Base-by-base conservation (phyloP, 495 filamentous ascomycete species). In the Mycothermus thermophilus region DNA sequence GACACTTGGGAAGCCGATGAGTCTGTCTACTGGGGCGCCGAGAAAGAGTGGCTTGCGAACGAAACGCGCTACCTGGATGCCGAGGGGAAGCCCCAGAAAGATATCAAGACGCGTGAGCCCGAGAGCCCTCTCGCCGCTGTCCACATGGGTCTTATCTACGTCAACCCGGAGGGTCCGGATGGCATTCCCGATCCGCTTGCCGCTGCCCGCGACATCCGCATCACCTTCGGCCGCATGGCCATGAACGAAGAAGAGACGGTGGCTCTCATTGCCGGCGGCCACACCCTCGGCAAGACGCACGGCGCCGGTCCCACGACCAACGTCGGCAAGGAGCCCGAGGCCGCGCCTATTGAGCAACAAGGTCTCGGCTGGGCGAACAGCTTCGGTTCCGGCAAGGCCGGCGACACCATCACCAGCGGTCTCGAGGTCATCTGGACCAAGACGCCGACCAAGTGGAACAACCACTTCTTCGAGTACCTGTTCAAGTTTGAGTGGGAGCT, bases 181-280 rank as follows among this genome's bases (percentile, higher is more conserved):
- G 73, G 70, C 45, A 66, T 61, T 12, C 75, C 75, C 18, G 77
- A 83, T 51, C 72, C 76, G 20, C 51, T 77, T 24, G 72, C 73
- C n/a, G 65, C 78, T 0, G 78, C 68, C 34, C 51, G 63, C 19
- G 78, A 83, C 51, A 81, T 83, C 48, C 78, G 78, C 36, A 59
- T 59, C 37, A 80, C 78, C 22, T 83, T 83, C 39, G 64, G 63
- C 48, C 76, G 75, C 48, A 83, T 83, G 78, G 78, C 72, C 36
- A 83, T 83, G 78, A 72, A 79, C 47, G 78, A 83, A 47, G 74
- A 80, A 58, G 78, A 83, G 57, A 83, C 78, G 2, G 76, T 78
- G 14, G 78, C 78, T 4, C 52, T 83, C 21, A 81, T 83, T 45
- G 75, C 71, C n/a, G 78, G 78, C 49, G 78, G 78, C 31, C 78